Evolutionary conservation across 116 monocot genomes (phyloP), one percentile per base, ranked within the genome.

Genomic region (Iris pallida): DNA sequence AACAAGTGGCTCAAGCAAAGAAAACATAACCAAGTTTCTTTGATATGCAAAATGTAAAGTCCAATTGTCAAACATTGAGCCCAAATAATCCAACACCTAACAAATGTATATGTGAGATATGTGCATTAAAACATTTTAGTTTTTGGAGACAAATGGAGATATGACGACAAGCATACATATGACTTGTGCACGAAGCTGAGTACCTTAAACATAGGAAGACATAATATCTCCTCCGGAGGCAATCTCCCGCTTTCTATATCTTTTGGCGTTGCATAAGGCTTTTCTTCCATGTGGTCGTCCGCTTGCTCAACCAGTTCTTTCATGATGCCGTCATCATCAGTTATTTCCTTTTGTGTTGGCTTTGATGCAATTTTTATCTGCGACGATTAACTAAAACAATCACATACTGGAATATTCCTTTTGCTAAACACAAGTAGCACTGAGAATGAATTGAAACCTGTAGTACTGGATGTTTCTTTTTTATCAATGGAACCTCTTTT

Each of bases 181-280:
- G 30, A 30, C 30, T 30, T 30, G 0, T 30, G 9, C 42, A 53
- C 17, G 42, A 47, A 57, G 45, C 1, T 7, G 1, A 49, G 45
- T 82, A 92, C 92, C 92, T 98, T 98, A 58, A 98, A 98, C 93
- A 90, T 98, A 62, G 98, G 98, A 61, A 92, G 90, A 61, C 88
- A 98, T 30, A 90, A 73, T 70, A 98, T 83, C 68, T 98, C 90
- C 70, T 92, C 90, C 0, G 85, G 87, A 17, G 90, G 92, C 68
- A 98, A 64, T 72, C 88, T 98, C 60, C 80, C 85, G 58, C 54
- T 80, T 53, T 81, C 76, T 70, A 93, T 83, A 69, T 98, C 92
- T 59, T 92, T 73, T 55, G 68, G 58, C 16, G 83, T 86, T 55
- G 78, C 87, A 75, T 71, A 92, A 70, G 74, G 59, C 45, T 88